Evolutionary conservation across 306 rosid genomes (phyloP).

Genomic region (Pyrus pyrifolia): DNA sequence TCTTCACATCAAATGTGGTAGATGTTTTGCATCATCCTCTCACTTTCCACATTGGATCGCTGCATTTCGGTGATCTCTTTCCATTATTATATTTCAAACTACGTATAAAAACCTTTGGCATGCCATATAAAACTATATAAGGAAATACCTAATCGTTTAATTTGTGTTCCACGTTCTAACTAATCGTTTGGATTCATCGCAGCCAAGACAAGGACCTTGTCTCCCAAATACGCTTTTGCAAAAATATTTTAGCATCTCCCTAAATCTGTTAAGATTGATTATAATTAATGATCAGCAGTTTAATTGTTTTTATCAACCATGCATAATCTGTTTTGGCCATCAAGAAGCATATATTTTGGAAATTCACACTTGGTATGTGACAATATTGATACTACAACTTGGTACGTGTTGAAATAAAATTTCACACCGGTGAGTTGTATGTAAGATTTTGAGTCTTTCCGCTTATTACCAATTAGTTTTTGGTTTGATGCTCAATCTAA

Average conservation of each 20-base stretch:
- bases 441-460: not conserved
- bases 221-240: conserved; percentile 14
- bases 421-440: not conserved
- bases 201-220: conserved; percentile 19
- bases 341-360: no score
- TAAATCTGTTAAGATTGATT: no score
- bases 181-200: conserved; percentile 11
- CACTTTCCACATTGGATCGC: conserved; percentile 27
- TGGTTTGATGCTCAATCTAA: not conserved
- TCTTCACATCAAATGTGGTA: conserved; percentile 72
- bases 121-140: not conserved
- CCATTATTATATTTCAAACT: not conserved
- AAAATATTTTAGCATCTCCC: not conserved
- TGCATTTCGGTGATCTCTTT: not conserved
- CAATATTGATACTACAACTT: no score
- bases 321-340: no score
- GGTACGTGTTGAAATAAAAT: no score
- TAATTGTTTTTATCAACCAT: no score
- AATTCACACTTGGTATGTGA: no score
- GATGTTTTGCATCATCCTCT: conserved; percentile 55
- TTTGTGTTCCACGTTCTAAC: conserved; percentile 18
- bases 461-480: not conserved
- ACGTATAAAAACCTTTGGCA: conserved; percentile 24
- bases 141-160: not conserved
- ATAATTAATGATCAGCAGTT: no score